Base-by-base conservation (phyloP, 352 stramenopile genomes). In the Pythium folliculosum region DNA sequence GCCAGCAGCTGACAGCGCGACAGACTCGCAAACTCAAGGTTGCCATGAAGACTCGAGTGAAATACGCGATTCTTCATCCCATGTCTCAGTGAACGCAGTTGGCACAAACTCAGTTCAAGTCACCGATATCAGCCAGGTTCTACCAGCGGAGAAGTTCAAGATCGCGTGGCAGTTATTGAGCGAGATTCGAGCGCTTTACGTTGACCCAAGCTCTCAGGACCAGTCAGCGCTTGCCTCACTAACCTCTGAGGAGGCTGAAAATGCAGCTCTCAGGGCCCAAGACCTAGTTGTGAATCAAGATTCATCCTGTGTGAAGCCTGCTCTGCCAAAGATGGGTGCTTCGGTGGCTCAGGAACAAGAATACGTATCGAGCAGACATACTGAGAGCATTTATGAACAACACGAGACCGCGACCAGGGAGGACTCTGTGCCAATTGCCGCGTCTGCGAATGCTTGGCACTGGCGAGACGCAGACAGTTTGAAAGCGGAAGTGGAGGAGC, bases 81-180 rank as follows among this genome's bases (percentile, higher is more conserved):
- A 32, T 45, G 2, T 16, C 7, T 53, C 17, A n/a, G 21, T 32
- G 10, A 30, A 40, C 45, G 19, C 1, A 3, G 21, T 6, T 9
- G n/a, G 32, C 44, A 7, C 23, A 44, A 55, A 1, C 12, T 3
- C 16, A 17, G 9, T 12, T 14, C 38, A 51, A 14, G 5, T 8
- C 2, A 47, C 7, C 1, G 17, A 44, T 43, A 9, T 62, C 9
- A 40, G 48, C 21, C 16, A 23, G 13, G 54, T 32, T 23, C 30
- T 77, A 16, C 60, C 74, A 16, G 22, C 30, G 2, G 76, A 78
- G 38, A 81, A 78, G 43, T 71, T 84, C 13, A 65, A 81, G 30
- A 40, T 78, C 8, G 72, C 78, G 13, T 77, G 73, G 52, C 63
- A 76, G 17, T 35, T 84, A 35, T 66, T 84, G 35, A 69, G 45